Conservation (phyloP, 495 filamentous ascomycete species). For the Hypoxylon trugodes region DNA sequence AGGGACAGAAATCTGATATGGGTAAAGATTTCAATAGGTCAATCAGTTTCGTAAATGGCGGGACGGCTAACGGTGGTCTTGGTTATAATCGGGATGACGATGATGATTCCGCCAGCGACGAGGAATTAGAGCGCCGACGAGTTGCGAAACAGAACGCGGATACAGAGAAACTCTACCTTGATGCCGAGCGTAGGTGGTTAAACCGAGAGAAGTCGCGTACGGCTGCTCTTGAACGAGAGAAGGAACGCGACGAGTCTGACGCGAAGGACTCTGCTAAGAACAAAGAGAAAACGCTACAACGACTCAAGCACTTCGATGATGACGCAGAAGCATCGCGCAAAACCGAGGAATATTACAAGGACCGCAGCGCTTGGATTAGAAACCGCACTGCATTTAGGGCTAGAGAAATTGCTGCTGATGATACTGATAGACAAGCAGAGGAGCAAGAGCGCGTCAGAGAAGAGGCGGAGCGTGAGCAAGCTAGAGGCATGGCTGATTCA, state of each 20-base stretch:
- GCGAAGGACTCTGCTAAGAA: conserved; percentile 67
- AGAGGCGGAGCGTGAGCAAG: conserved; percentile 77
- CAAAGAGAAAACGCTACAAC: conserved; percentile 69
- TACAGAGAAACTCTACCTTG: conserved; percentile 80
- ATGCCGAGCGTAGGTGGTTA: conserved; percentile 88
- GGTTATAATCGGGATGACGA: conserved; percentile 78
- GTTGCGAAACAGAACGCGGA: conserved; percentile 75
- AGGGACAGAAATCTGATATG: conserved; percentile 68
- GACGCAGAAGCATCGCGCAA: conserved; percentile 79
- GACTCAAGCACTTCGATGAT: conserved; percentile 86
- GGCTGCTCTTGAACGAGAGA: conserved; percentile 84
- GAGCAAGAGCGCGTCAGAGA: conserved; percentile 74
- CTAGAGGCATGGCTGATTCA: conserved; percentile 86
- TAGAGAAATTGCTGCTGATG: conserved; percentile 78
- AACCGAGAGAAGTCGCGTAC: conserved; percentile 86
- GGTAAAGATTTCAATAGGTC: conserved; percentile 56
- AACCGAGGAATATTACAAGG: conserved; percentile 82
- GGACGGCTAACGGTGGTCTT: conserved; percentile 65
- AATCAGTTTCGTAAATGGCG: conserved; percentile 88
- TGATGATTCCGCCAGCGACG: conserved; percentile 86
- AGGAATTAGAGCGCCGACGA: conserved; percentile 80
- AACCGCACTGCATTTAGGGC: conserved; percentile 77
- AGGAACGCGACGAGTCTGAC: conserved; percentile 78
- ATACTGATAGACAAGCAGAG: conserved; percentile 80
- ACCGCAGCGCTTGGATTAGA: conserved; percentile 83